Evolutionary conservation across 176 grass and related monocot genomes (phyloP).

Genomic region (Cocos nucifera): DNA sequence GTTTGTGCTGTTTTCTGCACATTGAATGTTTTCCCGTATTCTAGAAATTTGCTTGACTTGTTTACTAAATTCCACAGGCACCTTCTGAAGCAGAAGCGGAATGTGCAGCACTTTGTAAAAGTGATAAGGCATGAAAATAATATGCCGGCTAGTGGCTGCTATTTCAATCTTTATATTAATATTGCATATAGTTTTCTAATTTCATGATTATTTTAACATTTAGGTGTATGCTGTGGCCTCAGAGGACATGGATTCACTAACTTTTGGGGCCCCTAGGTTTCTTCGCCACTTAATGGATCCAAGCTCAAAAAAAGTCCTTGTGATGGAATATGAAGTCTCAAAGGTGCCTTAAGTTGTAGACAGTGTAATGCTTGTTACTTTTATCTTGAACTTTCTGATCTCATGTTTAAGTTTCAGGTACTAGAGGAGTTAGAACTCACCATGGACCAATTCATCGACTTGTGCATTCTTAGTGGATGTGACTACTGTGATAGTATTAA

Average conservation of each 20-base stretch:
- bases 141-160: no score
- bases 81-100: constrained; percentile 86
- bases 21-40: constrained; percentile 8
- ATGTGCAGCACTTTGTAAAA: constrained; percentile 79
- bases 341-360: constrained; percentile 26
- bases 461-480: constrained; percentile 90
- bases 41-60: not conserved
- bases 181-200: constrained; percentile 18
- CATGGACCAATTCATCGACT: constrained; percentile 93
- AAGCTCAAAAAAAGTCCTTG: constrained; percentile 67
- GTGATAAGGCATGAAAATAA: constrained; percentile 36
- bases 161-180: constrained; percentile 1
- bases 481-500: constrained; percentile 90
- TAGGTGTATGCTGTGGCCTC: constrained; percentile 90
- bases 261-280: constrained; percentile 70
- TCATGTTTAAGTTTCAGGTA: constrained; percentile 41
- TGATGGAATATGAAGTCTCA: constrained; percentile 84
- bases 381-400: not conserved
- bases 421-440: constrained; percentile 70
- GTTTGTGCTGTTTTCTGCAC: not conserved
- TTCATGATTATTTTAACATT: constrained; percentile 4
- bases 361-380: not conserved
- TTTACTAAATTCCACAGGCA: constrained; percentile 42
- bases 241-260: constrained; percentile 90
- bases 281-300: constrained; percentile 90